Base-by-base conservation (phyloP, 192 early-diverging fungal species). In the Podila epigama region DNA sequence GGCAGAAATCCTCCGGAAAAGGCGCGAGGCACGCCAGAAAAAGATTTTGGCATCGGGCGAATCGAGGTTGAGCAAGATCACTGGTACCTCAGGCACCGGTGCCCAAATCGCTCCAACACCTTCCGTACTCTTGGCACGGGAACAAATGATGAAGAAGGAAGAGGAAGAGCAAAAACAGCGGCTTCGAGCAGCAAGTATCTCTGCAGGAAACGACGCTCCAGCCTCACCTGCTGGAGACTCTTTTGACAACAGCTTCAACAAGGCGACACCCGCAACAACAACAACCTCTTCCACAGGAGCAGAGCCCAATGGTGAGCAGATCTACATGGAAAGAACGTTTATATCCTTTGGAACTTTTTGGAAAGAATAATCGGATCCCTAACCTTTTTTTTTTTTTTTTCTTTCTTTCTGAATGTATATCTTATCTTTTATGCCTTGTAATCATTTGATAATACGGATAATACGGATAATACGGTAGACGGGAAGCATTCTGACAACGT, bases 31-130 rank as follows among this genome's bases (percentile, higher is more conserved):
- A 31, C 60, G 73, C 6, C 73, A 77, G 56, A 77, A 77, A 68
- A 77, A 77, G 66, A 77, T 77, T 68, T 66, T 77, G 31, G 73
- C 66, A 7, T 77, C 73, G 11, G 73, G 73, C 31, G 73, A 77
- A 44, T 77, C 73, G 25, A 40, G 73, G 20, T 48, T 77, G 56
- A 77, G 66, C 66, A 77, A 77, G 66, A 77, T 77, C 51, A 77
- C 73, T 4, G 73, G 73, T 20, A 77, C 73, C 22, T 50, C 73
- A 8, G 73, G 73, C 33, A 75, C 59, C 8, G 68, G 60, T 34
- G 44, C 73, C 3, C 73, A 77, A 20, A 66, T 77, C 25, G 66
- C 73, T 9, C 73, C 73, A 34, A 63, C 73, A 20, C 73, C 73
- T 18, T 60, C 73, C 7, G 73, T 77, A 27, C 44, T 77, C 18